Base-by-base conservation (phyloP, 768 basidiomycete species). In the Phylloporus sp. region DNA sequence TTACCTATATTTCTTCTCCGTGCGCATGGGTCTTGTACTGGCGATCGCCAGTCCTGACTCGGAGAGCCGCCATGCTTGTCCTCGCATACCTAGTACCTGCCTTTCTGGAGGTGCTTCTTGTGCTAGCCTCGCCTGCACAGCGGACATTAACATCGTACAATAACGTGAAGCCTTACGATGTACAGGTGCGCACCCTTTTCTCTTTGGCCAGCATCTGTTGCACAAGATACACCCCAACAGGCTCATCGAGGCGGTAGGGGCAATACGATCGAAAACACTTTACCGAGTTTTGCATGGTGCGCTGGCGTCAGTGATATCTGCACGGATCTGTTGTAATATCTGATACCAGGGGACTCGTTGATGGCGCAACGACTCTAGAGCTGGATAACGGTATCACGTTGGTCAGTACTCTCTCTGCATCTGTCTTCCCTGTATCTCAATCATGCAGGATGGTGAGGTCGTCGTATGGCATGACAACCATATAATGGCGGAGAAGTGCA, bases 391-490 rank as follows among this genome's bases (percentile, higher is more conserved):
- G 84, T 2, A 74, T 89, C 47, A 86, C 86, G 8, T 79, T 77
- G 71, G 85, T 80, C 43, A 55, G 63, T 56, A 22, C 13, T 33
- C 22, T 38, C 40, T 34, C 21, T 18, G 11, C 7, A 2, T n/a
- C 7, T 31, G 15, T 18, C 11, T 36, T 32, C 27, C 26, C 6
- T 32, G 39, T 27, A 43, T 23, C 50, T 58, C 53, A 54, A 18
- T 28, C 17, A 17, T 17, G 47, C 31, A 87, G 85, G 89, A 91
- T 60, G 86, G 84, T 11, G 74, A 76, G 38, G 81, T 85, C 14
- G 72, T 91, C 33, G 84, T 90, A 13, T 90, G 84, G 84, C 88
- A 91, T 56, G 88, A 91, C 64, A 80, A 82, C 63, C 67, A 69
- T 34, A 84, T 91, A 50, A 61, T 66, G 3, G 53, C 77, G 4